phyloP scores from a whole-genome alignment of 2,329 filamentous ascomycete species.

The Xylogone sp. region DNA sequence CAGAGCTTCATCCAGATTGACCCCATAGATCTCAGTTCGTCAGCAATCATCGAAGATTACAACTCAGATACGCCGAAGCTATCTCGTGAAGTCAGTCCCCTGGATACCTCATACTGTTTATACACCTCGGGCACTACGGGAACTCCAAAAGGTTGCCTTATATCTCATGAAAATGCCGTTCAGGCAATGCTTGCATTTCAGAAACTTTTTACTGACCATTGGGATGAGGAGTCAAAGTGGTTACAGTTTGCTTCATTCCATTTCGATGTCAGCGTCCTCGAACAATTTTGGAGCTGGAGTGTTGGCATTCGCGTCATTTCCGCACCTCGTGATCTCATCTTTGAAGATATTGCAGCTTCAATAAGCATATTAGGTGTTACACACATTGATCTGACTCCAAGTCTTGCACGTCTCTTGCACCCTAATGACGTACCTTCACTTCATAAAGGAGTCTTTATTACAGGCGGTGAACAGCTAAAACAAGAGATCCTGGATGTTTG shows the following conservation, averaged over 20 bases:
- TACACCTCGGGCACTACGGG: conserved; percentile 36
- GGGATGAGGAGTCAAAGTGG: conserved; percentile 72
- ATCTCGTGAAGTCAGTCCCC: conserved; percentile 14
- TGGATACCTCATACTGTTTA: conserved; percentile 28
- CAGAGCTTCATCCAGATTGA: conserved; percentile 12
- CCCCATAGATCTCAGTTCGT: conserved; percentile 24
- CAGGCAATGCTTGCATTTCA: conserved; percentile 89
- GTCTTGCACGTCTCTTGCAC: conserved; percentile 72
- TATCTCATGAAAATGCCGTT: conserved; percentile 84
- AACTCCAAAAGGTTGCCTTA: conserved; percentile 56
- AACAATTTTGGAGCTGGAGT: conserved; percentile 95
- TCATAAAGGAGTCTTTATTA: conserved; percentile 84
- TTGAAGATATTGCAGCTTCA: conserved; percentile 73
- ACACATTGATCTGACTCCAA: conserved; percentile 89
- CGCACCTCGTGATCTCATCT: conserved; percentile 77
- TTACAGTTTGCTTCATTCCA: conserved; percentile 93
- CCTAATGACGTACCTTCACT: conserved; percentile 79
- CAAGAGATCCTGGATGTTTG: conserved; percentile 86
- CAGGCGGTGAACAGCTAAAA: conserved; percentile 82
- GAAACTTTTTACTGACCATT: conserved; percentile 70
- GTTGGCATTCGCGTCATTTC: conserved; percentile 82
- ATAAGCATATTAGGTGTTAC: conserved; percentile 74
- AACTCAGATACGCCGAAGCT: conserved; percentile 20
- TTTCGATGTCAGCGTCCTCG: conserved; percentile 89
- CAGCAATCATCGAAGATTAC: conserved; percentile 7